A percentile compares a stretch with the other conserved stretches of the same genome.
These are phyloP conservation scores for Sporormia fimetaria DNA, from an alignment of 495 filamentous ascomycete species.

Conservation along the genomic window DNA sequence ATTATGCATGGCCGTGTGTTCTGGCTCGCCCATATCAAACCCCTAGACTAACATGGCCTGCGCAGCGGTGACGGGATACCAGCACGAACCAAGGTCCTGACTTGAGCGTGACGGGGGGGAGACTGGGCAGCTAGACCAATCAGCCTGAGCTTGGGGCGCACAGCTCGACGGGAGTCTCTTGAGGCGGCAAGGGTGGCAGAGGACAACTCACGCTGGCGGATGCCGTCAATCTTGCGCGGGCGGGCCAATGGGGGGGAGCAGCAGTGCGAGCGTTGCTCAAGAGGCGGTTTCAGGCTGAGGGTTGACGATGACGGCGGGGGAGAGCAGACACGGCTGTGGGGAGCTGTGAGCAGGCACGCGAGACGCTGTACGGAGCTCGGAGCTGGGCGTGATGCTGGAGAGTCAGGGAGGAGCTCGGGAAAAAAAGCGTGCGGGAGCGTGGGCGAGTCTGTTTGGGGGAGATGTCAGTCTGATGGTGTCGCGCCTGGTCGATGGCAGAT, in stretches of 20 bases:
- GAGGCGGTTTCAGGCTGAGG: constrained; percentile 22
- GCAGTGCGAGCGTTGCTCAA: constrained; percentile 7
- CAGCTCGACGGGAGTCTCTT: constrained; percentile 17
- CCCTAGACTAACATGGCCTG: constrained; percentile 20
- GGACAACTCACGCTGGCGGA: constrained; percentile 21
- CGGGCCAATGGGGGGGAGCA: constrained; percentile 21
- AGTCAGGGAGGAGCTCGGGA: no score
- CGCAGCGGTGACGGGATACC: not conserved
- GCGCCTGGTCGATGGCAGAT: no score
- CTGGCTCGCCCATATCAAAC: constrained; percentile 20
- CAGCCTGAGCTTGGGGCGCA: constrained; percentile 14
- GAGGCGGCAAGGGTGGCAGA: constrained; percentile 22
- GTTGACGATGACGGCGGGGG: no score
- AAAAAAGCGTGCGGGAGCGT: no score
- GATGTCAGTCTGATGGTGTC: no score
- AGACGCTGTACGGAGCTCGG: no score
- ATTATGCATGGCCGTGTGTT: constrained; percentile 12
- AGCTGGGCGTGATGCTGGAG: no score
- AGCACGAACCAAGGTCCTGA: constrained; percentile 16
- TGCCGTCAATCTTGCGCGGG: constrained; percentile 11
- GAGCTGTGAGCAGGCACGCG: not conserved
- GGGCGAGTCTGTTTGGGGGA: no score
- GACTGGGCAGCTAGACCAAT: constrained; percentile 15
- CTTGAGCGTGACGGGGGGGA: not conserved
- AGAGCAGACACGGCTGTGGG: not conserved